Evolutionary conservation across 768 basidiomycete species (phyloP), one percentile per base, ranked within the genome.

Genomic region (Cubamyces lactineus): DNA sequence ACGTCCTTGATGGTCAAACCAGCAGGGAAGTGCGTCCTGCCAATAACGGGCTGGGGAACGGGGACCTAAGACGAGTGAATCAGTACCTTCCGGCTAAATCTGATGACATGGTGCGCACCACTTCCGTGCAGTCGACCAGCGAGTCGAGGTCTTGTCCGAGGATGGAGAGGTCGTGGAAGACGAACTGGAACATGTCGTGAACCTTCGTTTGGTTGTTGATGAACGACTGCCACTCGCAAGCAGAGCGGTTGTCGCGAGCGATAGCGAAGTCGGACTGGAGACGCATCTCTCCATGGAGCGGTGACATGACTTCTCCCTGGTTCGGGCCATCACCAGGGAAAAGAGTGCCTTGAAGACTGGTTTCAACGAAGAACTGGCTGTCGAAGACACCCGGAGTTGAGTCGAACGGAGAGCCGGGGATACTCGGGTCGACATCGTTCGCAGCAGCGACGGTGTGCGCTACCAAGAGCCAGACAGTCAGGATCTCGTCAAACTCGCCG

Each of bases 201-300:
- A 58, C 57, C 49, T 58, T 58, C 11, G 57, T 58, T 46, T 58
- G 57, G 48, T 58, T 58, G 48, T 58, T 67, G 59, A 73, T 65
- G 59, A 72, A 69, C 16, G 60, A 66, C 63, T 75, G 74, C 74
- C 74, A 76, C 39, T 66, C 54, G 69, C 74, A 76, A 17, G 74
- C 73, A 16, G 74, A 73, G 47, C 72, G 69, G 26, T 62, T 57
- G 64, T 75, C 75, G 58, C 74, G 74, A 23, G 74, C 73, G 21
- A 76, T 59, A 34, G 43, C 57, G 3, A 59, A 66, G 66, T 76
- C 74, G 51, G 74, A 75, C 64, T 74, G 68, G 28, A 76, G 73
- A 52, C 75, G 75, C 54, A 76, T 66, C 63, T 74, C 74, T 26
- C 74, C 75, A 30, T 5, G 48, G 21, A 76, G 69, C 5, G 74